A percentile compares a stretch with the other conserved stretches of the same genome.
These are phyloP conservation scores for Vitis rotundifolia DNA, from an alignment of 164 flowering plant species.

Conservation along the genomic window DNA sequence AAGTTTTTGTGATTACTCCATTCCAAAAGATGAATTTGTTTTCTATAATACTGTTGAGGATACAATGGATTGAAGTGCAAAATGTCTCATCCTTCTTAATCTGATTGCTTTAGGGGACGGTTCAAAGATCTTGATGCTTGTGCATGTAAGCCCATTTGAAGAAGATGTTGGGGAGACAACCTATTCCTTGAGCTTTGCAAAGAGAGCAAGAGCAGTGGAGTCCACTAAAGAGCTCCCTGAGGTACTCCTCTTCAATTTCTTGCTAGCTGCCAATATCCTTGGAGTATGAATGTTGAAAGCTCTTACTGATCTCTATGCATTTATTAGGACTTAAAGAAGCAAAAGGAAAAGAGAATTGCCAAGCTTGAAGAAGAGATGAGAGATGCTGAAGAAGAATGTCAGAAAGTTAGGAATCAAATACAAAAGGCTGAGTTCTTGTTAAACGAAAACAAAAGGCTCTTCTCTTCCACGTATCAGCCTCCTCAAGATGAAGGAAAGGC, in stretches of 20 bases:
- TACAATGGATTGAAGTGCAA: background rate
- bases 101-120: slow-evolving; percentile 46
- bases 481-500: slow-evolving; percentile 29
- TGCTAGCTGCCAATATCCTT: background rate
- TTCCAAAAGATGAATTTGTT: background rate
- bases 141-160: slow-evolving; percentile 66
- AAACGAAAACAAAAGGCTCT: slow-evolving; percentile 48
- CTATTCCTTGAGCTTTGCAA: slow-evolving; percentile 71
- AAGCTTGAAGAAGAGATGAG: slow-evolving; percentile 56
- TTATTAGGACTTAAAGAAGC: slow-evolving; percentile 56
- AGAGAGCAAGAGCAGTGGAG: slow-evolving; percentile 66
- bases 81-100: background rate
- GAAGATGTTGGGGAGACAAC: slow-evolving; percentile 70
- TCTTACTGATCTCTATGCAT: background rate
- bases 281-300: background rate
- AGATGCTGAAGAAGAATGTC: slow-evolving; percentile 57
- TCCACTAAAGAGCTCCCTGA: slow-evolving; percentile 49
- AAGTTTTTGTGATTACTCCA: background rate
- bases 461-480: slow-evolving; percentile 23
- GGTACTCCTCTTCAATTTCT: slow-evolving; percentile 29
- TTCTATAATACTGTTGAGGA: background rate
- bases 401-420: slow-evolving; percentile 45
- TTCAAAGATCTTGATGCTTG: slow-evolving; percentile 81
- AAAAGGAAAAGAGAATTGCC: slow-evolving; percentile 42
- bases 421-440: slow-evolving; percentile 42